Percentiles rank a stretch among this genome's conserved stretches.
phyloP scores from a whole-genome alignment of 2,329 filamentous ascomycete genomes.

The Alternaria metachromatica region DNA sequence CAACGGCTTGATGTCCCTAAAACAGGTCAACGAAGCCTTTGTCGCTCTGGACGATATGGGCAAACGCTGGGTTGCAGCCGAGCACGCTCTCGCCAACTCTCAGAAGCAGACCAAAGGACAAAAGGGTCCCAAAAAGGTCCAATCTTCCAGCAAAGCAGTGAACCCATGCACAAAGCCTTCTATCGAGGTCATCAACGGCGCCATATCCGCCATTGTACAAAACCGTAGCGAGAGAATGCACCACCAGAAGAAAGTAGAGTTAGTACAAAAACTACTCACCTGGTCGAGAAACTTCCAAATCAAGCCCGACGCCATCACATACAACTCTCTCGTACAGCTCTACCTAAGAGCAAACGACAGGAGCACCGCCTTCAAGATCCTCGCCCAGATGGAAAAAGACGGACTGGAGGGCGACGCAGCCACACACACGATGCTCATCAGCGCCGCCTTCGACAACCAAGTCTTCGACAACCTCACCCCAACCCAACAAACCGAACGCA shows the following conservation, averaged over 20 bases:
- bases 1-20: conserved; percentile 66
- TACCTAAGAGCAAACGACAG: conserved; percentile 60
- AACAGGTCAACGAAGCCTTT: conserved; percentile 64
- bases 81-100: conserved; percentile 21
- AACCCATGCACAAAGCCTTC: conserved; percentile 63
- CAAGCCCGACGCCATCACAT: conserved; percentile 58
- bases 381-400: conserved; percentile 65
- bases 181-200: conserved; percentile 72
- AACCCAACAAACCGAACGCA: conserved; percentile 59
- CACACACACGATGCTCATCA: conserved; percentile 77
- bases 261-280: conserved; percentile 48
- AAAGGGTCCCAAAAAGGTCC: conserved; percentile 18
- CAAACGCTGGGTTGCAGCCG: conserved; percentile 60
- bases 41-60: conserved; percentile 71
- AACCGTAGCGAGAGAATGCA: conserved; percentile 33
- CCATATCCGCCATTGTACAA: conserved; percentile 66
- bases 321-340: conserved; percentile 72
- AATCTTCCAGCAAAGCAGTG: conserved; percentile 25
- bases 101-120: conserved; percentile 10
- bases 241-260: conserved; percentile 51
- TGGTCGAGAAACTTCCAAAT: conserved; percentile 55
- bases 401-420: conserved; percentile 67
- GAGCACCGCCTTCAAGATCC: conserved; percentile 59
- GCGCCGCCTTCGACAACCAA: conserved; percentile 61
- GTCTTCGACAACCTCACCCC: conserved; percentile 51